A percentile compares a stretch with the other conserved stretches of the same genome.
Conservation (phyloP, 495 filamentous ascomycete species). For the Cetradonia linearis region DNA sequence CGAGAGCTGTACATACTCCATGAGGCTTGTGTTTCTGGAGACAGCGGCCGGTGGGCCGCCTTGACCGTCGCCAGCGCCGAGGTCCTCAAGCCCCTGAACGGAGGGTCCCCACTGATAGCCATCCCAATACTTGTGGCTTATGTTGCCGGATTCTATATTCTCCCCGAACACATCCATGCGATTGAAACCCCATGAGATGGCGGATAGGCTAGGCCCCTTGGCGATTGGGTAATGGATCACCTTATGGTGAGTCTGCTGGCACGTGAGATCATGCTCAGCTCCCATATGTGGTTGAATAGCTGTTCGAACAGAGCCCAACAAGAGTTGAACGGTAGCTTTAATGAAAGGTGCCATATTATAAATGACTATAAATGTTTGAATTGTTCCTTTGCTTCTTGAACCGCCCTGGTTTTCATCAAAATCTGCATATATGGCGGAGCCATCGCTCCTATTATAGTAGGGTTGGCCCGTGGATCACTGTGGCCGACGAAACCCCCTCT, state of each 20-base stretch:
- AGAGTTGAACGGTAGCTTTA: neutral
- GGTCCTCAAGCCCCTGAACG: slow-evolving; percentile 7
- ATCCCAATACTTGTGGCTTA: slow-evolving; percentile 20
- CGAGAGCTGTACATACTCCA: slow-evolving; percentile 14
- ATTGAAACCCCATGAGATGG: slow-evolving; percentile 28
- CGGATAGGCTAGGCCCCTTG: slow-evolving; percentile 12
- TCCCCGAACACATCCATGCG: slow-evolving; percentile 30
- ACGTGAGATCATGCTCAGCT: neutral
- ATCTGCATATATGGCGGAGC: neutral
- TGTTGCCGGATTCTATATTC: slow-evolving; percentile 18
- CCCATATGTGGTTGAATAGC: neutral
- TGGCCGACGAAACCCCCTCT: neutral
- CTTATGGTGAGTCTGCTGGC: neutral
- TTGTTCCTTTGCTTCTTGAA: neutral
- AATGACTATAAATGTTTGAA: neutral
- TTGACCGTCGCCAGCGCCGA: neutral
- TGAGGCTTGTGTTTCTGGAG: slow-evolving; percentile 1
- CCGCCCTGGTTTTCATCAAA: neutral
- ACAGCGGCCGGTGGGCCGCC: slow-evolving; percentile 18
- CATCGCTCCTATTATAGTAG: neutral
- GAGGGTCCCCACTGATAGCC: slow-evolving; percentile 19
- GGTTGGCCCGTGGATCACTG: neutral
- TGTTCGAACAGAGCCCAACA: neutral
- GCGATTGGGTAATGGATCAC: neutral
- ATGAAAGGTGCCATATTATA: neutral